These are phyloP conservation scores for Medicago truncatula DNA, from an alignment of 306 rosid genomes.

Conservation along the genomic window MtrunA17r5.0-ANR NC_053044.1:21673501-21674000, in stretches of 20 bases:
- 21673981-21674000: slow-evolving; percentile 13
- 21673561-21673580: too few species aligned
- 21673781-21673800: neutral
- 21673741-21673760: neutral
- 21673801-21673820: slow-evolving; percentile 26
- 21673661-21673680: slow-evolving; percentile 22
- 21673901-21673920: slow-evolving; percentile 82
- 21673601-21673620: too few species aligned
- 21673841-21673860: neutral
- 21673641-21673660: neutral
- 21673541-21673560: too few species aligned
- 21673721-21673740: neutral
- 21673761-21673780: neutral
- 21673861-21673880: slow-evolving; percentile 26
- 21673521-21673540: too few species aligned
- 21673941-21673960: slow-evolving; percentile 58
- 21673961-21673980: slow-evolving; percentile 42
- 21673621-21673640: too few species aligned
- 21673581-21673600: too few species aligned
- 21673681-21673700: neutral
- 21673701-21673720: neutral
- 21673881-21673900: slow-evolving; percentile 61
- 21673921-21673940: slow-evolving; percentile 72
- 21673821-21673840: slow-evolving; percentile 39
- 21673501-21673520: too few species aligned